Percentiles rank a stretch among this genome's conserved stretches.
phyloP scores from a whole-genome alignment of 2,329 filamentous ascomycete genomes.

The Dothideomycetidae sp. region DNA sequence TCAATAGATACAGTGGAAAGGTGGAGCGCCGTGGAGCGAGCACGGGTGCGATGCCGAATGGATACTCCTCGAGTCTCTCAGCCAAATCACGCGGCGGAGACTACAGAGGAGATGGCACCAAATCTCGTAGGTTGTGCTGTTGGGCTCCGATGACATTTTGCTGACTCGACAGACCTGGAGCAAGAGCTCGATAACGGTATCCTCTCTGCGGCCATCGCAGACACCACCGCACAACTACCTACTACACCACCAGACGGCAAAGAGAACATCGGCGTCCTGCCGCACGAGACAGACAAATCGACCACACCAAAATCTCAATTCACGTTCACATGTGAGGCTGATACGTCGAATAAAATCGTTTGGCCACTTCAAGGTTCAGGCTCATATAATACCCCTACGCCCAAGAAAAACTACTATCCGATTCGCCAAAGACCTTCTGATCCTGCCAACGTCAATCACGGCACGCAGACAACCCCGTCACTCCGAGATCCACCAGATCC shows the following conservation, averaged over 20 bases:
- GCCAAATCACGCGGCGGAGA: slow-evolving; percentile 18
- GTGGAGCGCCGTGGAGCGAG: slow-evolving; percentile 28
- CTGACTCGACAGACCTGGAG: slow-evolving; percentile 2
- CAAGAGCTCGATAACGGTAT: slow-evolving; percentile 42
- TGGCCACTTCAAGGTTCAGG: slow-evolving; percentile 48
- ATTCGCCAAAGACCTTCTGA: slow-evolving; percentile 7
- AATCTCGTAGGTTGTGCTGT: slow-evolving; percentile 9
- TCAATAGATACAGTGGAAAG: slow-evolving; percentile 45
- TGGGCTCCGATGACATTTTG: neutral
- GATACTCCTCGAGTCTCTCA: slow-evolving; percentile 28
- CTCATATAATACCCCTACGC: slow-evolving; percentile 9
- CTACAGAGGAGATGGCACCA: slow-evolving; percentile 13
- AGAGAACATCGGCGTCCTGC: slow-evolving; percentile 65
- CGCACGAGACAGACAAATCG: slow-evolving; percentile 50
- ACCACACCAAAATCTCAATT: slow-evolving; percentile 73
- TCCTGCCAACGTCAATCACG: slow-evolving; percentile 11
- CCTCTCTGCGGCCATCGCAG: slow-evolving; percentile 84
- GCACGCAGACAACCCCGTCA: slow-evolving; percentile 20
- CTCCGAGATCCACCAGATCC: slow-evolving; percentile 11
- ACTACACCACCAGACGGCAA: slow-evolving; percentile 47
- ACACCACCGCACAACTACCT: slow-evolving; percentile 54
- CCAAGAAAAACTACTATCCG: slow-evolving; percentile 9
- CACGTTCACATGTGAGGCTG: slow-evolving; percentile 89
- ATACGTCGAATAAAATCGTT: slow-evolving; percentile 63
- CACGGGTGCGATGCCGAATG: slow-evolving; percentile 29